Evolutionary conservation across 2,329 filamentous ascomycete genomes (phyloP).

Genomic region (Trichophyton verrucosum): DNA sequence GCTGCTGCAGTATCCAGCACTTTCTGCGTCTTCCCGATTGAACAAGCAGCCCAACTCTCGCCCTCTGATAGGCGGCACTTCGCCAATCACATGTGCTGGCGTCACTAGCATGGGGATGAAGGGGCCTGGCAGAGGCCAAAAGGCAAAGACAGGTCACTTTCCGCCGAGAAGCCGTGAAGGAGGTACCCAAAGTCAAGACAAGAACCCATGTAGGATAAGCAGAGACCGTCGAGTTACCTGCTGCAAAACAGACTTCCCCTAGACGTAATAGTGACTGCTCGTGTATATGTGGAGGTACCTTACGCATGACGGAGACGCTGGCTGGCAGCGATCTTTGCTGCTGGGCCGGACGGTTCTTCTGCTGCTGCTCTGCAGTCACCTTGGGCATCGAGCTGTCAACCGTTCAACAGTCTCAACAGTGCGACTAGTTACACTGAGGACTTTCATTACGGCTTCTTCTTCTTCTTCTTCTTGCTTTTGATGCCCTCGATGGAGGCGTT

Average conservation of each 20-base stretch:
- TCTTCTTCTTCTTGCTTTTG: neutral
- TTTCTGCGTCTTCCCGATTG: neutral
- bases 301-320: neutral
- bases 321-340: neutral
- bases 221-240: neutral
- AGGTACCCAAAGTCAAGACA: neutral
- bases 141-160: neutral
- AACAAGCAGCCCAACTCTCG: neutral
- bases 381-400: neutral
- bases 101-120: neutral
- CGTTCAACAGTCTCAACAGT: neutral
- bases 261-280: neutral
- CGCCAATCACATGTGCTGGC: neutral
- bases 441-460: neutral
- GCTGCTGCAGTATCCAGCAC: neutral
- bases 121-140: neutral
- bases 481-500: neutral
- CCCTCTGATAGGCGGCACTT: neutral
- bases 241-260: neutral
- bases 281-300: conserved; percentile 1
- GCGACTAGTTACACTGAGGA: neutral
- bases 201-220: too few relatives aligned
- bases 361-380: neutral
- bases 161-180: neutral
- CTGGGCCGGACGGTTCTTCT: neutral